A percentile compares a stretch with the other conserved stretches of the same genome.
These are phyloP conservation scores for Sporobolomyces pararoseus DNA, from an alignment of 768 basidiomycete species.

Conservation along the genomic window DNA sequence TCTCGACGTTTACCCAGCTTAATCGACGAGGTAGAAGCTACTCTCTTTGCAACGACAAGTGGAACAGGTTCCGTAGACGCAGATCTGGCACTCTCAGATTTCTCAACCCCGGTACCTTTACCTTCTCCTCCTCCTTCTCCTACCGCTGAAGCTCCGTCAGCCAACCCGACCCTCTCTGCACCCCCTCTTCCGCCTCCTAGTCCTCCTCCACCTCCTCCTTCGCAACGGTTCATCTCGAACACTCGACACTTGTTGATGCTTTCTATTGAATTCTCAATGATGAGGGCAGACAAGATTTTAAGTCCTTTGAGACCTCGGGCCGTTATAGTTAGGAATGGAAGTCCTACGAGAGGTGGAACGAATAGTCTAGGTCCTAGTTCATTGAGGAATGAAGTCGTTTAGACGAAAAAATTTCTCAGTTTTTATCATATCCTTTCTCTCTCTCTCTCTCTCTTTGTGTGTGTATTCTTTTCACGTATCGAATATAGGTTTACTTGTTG, in stretches of 20 bases:
- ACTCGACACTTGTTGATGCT: slow-evolving; percentile 39
- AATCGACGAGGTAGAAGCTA: not conserved
- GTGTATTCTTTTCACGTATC: not conserved
- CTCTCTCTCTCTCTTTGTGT: not conserved
- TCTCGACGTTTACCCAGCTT: not conserved
- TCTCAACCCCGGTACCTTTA: not conserved
- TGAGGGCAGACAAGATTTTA: slow-evolving; percentile 37
- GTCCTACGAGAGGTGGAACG: not conserved
- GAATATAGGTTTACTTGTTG: no score
- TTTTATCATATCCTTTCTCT: no score
- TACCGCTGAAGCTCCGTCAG: no score
- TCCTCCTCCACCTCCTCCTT: slow-evolving; percentile 1
- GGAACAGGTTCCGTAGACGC: not conserved
- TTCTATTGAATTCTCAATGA: slow-evolving; percentile 41
- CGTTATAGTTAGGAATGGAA: slow-evolving; percentile 27
- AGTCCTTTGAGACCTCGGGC: slow-evolving; percentile 34
- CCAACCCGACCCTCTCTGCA: not conserved
- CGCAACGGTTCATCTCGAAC: slow-evolving; percentile 38
- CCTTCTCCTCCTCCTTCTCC: not conserved
- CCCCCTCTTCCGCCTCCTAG: not conserved
- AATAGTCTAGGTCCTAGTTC: not conserved
- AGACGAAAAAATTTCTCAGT: no score
- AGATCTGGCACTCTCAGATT: not conserved
- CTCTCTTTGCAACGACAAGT: not conserved
- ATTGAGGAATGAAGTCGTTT: slow-evolving; percentile 1